Base-by-base conservation (phyloP, 768 basidiomycete genomes). In the Russula olivacea region DNA sequence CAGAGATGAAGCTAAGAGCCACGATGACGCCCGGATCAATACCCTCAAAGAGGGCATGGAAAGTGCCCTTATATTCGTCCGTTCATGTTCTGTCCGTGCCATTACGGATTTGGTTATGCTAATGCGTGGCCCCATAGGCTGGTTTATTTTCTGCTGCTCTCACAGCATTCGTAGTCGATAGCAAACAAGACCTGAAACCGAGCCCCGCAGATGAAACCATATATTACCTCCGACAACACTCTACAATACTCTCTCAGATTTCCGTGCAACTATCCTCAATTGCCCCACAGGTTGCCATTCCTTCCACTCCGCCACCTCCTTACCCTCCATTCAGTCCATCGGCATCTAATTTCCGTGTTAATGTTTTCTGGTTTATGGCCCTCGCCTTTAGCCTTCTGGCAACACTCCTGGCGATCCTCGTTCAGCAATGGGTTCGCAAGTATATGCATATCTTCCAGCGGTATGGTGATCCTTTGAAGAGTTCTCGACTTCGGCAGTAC, bases 401-500 rank as follows among this genome's bases (percentile, higher is more conserved):
- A 30, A 4, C 30, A 30, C 30, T 30, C 30, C 30, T 30, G 6
- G 30, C 30, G 30, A 30, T 30, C 6, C 30, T 30, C 6, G 6
- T 30, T 30, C 30, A 30, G 6, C 30, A 30, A 30, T 30, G 30
- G 30, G 30, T 30, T 30, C 30, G 30, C 6, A 30, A 30, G 3
- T 30, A 30, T 30, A 30, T 30, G 30, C 38, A 55, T 9, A 38
- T 55, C 54, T 41, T 55, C 23, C 38, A 41, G 10, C 54, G 54
- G 8, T 41, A 55, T 15, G 28, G 54, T 23, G 54, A 55, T 38
- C 28, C 28, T 28, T 9, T 55, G 38, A 55, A 55, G 23, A 40
- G 54, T 28, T 38, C 54, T 3, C 54, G 54, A n/a, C 38, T 55
- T 25, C 54, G 54, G 14, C 54, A 55, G 12, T 55, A 55, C 21